A percentile compares a stretch with the other conserved stretches of the same genome.
Evolutionary conservation across 139 green algal species (phyloP).

Genomic region (Chlamydomonas asymmetrica): DNA sequence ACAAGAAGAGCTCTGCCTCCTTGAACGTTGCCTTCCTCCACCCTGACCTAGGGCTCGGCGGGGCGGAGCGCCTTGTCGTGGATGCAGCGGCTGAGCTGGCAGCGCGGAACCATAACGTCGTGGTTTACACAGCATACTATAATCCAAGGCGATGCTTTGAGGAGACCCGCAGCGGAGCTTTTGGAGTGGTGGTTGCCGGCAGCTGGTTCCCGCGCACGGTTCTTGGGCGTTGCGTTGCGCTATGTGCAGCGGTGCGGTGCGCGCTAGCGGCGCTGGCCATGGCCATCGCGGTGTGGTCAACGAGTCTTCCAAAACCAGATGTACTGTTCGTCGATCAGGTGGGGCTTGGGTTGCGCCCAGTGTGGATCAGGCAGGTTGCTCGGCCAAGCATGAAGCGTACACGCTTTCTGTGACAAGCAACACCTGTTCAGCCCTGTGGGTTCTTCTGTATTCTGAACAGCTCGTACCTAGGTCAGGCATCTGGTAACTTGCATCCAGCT

Average conservation of each 20-base stretch:
- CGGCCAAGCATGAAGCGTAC: too few relatives aligned
- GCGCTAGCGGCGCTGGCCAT: slow-evolving; percentile 68
- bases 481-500: not conserved
- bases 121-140: slow-evolving; percentile 93
- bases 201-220: slow-evolving; percentile 87
- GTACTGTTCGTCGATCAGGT: not conserved
- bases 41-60: slow-evolving; percentile 90
- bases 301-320: not conserved
- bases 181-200: slow-evolving; percentile 76
- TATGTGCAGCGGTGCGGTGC: slow-evolving; percentile 91
- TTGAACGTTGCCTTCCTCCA: slow-evolving; percentile 88
- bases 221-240: slow-evolving; percentile 59
- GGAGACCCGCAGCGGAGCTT: slow-evolving; percentile 81
- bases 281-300: too few relatives aligned
- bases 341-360: too few relatives aligned
- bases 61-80: slow-evolving; percentile 94
- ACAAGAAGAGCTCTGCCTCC: too few relatives aligned
- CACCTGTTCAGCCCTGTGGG: too few relatives aligned
- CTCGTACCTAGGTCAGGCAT: too few relatives aligned
- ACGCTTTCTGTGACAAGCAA: too few relatives aligned
- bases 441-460: not conserved
- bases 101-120: slow-evolving; percentile 71
- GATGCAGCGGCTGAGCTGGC: slow-evolving; percentile 91
- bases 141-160: slow-evolving; percentile 85
- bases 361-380: too few relatives aligned